Evolutionary conservation across 176 grass and related monocot genomes (phyloP), one percentile per base, ranked within the genome.

Genomic region (Secale cereale): DNA sequence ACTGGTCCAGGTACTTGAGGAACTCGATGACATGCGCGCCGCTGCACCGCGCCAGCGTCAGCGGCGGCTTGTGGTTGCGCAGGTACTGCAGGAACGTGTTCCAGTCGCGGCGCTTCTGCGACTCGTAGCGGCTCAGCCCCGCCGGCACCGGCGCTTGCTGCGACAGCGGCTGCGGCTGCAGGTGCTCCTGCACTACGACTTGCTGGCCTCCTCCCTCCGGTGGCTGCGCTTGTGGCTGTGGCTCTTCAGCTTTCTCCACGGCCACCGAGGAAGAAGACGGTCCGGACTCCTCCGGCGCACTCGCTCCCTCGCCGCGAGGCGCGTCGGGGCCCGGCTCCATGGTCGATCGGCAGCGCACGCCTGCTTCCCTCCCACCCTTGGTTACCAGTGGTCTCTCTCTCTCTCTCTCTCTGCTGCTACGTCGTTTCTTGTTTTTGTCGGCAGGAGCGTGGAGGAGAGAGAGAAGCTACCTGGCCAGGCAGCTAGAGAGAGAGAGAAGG

Each of bases 21-120:
- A 97, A 97, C 81, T 97, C 95, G 37, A 97, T 91, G 26, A 97
- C 95, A 65, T 97, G 86, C 14, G 86, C 90, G 45, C 94, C 90
- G 41, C 92, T 87, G 90, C 94, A 97, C 22, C 94, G 72, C 45
- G 48, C 37, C 78, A 97, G 88, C 19, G 90, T 91, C 52, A 97
- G 88, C 59, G 94, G 94, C 32, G 94, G 95, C 82, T 90, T 93
- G 87, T 95, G 95, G 80, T 95, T 95, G n/a, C 65, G 57, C 75
- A 98, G 87, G 82, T 95, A 98, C 77, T 98, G 91, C 26, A 98
- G 89, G 85, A 98, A 98, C 25, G 95, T 98, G 85, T 95, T 95
- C 95, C 95, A 98, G 89, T 98, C 95, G 0, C 95, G 85, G 1
- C 95, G 79, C 87, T 98, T 98, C 89, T 98, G 95, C 25, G 95